phyloP scores from a whole-genome alignment of 257 asterid species.

The Misopates orontium region DNA sequence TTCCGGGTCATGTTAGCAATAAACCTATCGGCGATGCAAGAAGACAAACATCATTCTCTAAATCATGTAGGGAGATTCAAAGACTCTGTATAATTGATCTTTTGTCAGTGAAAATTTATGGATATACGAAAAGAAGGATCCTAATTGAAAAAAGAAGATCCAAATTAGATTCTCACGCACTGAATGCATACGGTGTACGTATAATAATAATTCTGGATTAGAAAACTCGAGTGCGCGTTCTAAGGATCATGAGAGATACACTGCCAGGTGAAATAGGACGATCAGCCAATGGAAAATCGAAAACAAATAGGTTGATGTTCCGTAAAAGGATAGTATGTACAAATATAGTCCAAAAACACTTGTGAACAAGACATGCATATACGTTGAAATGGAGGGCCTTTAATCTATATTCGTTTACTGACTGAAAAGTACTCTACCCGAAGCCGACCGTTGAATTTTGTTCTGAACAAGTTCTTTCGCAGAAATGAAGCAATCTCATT shows the following conservation, averaged over 20 bases:
- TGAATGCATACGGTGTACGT: background rate
- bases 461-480: background rate
- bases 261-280: conserved; percentile 23
- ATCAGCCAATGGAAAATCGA: conserved; percentile 38
- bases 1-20: no score
- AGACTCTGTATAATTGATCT: background rate
- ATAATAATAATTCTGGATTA: background rate
- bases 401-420: background rate
- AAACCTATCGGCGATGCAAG: no score
- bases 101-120: background rate
- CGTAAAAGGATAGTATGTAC: conserved; percentile 16
- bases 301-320: conserved; percentile 15
- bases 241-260: conserved; percentile 25
- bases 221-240: background rate
- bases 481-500: background rate
- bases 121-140: conserved; percentile 12
- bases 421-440: background rate
- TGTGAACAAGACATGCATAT: background rate
- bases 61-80: no score
- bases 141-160: conserved; percentile 12
- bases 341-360: conserved; percentile 23
- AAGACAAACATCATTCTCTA: no score
- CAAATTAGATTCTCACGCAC: conserved; percentile 7
- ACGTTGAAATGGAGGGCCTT: conserved; percentile 16
- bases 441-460: conserved; percentile 6